Percentiles rank a stretch among this genome's conserved stretches.
Conservation (phyloP, 2,329 filamentous ascomycete genomes). For the Curvularia verruculosa region DNA sequence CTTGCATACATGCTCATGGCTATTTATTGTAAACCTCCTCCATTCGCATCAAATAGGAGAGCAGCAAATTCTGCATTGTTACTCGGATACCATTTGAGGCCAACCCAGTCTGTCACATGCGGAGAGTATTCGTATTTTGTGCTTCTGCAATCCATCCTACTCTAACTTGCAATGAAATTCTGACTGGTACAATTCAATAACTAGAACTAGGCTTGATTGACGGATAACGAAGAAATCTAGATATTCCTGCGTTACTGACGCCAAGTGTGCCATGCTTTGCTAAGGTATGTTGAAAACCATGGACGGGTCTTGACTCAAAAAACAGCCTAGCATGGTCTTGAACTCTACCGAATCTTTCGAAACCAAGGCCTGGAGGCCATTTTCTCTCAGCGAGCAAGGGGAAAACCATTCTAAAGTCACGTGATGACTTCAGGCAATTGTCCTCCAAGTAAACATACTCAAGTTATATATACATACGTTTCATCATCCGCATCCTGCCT, state of each 20-base stretch:
- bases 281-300: neutral
- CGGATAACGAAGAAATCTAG: neutral
- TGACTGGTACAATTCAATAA: neutral
- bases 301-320: neutral
- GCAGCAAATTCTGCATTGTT: neutral
- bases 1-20: no score
- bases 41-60: neutral
- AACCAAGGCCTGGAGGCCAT: neutral
- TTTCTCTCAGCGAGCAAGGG: neutral
- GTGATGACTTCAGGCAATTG: neutral
- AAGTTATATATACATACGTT: neutral
- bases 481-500: neutral
- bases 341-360: neutral
- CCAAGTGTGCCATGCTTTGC: neutral
- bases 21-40: neutral
- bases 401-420: neutral
- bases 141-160: no score
- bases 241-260: neutral
- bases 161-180: no score
- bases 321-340: neutral
- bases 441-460: neutral
- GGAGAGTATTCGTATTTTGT: neutral
- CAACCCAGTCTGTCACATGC: no score
- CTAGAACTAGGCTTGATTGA: neutral
- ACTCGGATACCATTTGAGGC: neutral